These are phyloP conservation scores for Fusarium subtropicale DNA, from an alignment of 2,329 filamentous ascomycete species.

Conservation along the genomic window DNA sequence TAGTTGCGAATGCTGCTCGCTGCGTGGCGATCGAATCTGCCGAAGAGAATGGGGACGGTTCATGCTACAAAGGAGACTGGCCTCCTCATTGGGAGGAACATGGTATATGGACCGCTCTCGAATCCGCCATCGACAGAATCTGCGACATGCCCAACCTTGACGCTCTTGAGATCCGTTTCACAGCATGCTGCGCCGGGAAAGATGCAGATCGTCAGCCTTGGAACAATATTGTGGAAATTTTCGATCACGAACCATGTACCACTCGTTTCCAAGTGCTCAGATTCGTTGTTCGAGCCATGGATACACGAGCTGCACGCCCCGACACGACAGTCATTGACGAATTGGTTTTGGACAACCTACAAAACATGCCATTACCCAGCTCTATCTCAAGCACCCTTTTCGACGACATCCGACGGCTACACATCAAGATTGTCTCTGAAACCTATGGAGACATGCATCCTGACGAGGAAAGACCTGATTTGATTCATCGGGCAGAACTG, in stretches of 20 bases:
- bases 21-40: too few relatives aligned
- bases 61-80: too few relatives aligned
- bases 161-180: too few relatives aligned
- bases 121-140: too few relatives aligned
- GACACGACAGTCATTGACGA: not conserved
- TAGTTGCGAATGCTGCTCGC: too few relatives aligned
- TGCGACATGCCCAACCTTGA: too few relatives aligned
- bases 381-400: not conserved
- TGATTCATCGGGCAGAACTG: slow-evolving; percentile 21
- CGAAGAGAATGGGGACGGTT: too few relatives aligned
- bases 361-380: not conserved
- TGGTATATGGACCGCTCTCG: too few relatives aligned
- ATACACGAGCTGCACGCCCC: not conserved
- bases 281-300: not conserved
- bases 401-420: not conserved
- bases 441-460: not conserved
- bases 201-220: too few relatives aligned
- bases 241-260: accelerated
- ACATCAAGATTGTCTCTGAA: not conserved
- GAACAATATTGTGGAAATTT: too few relatives aligned
- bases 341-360: not conserved
- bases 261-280: not conserved
- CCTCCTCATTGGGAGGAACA: too few relatives aligned
- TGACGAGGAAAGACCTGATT: not conserved
- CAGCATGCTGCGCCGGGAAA: too few relatives aligned